A percentile compares a stretch with the other conserved stretches of the same genome.
Evolutionary conservation across 2,329 filamentous ascomycete species (phyloP).

Genomic region (Hymenoscyphus linearis): DNA sequence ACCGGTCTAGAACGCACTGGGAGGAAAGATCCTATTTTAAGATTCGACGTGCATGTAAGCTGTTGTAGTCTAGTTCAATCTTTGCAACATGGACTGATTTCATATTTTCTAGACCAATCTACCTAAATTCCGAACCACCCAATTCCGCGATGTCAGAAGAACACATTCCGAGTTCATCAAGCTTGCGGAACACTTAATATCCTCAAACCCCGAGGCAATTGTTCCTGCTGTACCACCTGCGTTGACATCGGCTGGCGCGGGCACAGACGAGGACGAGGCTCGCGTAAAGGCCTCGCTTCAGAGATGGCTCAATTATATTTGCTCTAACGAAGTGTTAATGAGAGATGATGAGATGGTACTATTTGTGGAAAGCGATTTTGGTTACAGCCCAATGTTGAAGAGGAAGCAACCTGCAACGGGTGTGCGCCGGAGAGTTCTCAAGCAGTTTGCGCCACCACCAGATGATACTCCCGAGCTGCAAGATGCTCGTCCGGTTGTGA

Average conservation of each 20-base stretch:
- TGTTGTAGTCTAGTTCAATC: background rate
- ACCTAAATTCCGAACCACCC: conserved; percentile 94
- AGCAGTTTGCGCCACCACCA: conserved; percentile 95
- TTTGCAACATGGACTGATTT: conserved; percentile 17
- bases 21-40: conserved; percentile 89
- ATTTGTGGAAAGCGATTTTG: conserved; percentile 98
- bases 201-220: conserved; percentile 92
- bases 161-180: conserved; percentile 95
- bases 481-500: conserved; percentile 83
- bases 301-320: conserved; percentile 91
- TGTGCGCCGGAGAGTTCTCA: conserved; percentile 88
- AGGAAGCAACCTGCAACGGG: conserved; percentile 97
- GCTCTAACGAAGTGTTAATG: conserved; percentile 86
- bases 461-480: conserved; percentile 95
- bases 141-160: conserved; percentile 94
- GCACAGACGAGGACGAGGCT: conserved; percentile 90
- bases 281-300: conserved; percentile 87
- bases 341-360: conserved; percentile 95
- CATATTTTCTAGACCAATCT: conserved; percentile 75
- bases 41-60: conserved; percentile 93
- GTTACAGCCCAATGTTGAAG: conserved; percentile 91
- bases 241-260: conserved; percentile 88
- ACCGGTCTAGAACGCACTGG: conserved; percentile 88
- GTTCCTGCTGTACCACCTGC: conserved; percentile 93
- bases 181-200: conserved; percentile 92